Evolutionary conservation across 495 filamentous ascomycete genomes (phyloP), one percentile per base, ranked within the genome.

Genomic region (Pyrenopolyporus hunteri): DNA sequence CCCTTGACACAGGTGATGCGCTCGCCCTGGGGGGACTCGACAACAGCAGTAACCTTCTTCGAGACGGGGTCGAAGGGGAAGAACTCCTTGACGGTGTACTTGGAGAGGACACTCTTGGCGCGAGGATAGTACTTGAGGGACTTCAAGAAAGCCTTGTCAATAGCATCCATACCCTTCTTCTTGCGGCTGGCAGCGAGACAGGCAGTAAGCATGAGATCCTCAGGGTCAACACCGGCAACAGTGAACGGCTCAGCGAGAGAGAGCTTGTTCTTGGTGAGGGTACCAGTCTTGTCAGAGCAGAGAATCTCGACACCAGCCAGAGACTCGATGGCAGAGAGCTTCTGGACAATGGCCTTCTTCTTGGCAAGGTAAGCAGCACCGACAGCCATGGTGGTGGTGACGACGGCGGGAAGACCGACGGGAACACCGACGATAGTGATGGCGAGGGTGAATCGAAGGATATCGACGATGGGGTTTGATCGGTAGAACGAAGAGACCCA

Each of bases 201-300:
- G 63, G 92, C 91, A 72, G 90, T 92, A 52, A 95, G 76, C 89
- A 97, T 93, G 51, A 97, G 85, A 52, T 95, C 90, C 69, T 92
- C 86, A 32, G 85, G 79, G 59, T 90, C 87, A 45, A 93, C 85
- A 67, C 91, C 91, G 57, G 83, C 78, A 26, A 92, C 87, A 43
- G 87, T 90, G 77, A 86, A 96, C 26, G 92, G 92, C 65, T 95
- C 92, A 42, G 86, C 80, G 46, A 96, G 82, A 31, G 90, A 91
- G 13, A 96, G 83, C 76, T 92, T 93, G 81, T 96, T 96, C 79
- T 92, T 93, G 68, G 92, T 96, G 59, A 96, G 76, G 54, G 87
- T 95, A 87, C 91, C 91, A 46, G 91, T 96, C 83, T 97, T 97
- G 80, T 97, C 93, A 36, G 93, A 97, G 83, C 93, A 97, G 60